Percentiles rank a stretch among this genome's conserved stretches.
Conservation (phyloP, 2,329 filamentous ascomycete species). For the Clarireedia paspali region DNA sequence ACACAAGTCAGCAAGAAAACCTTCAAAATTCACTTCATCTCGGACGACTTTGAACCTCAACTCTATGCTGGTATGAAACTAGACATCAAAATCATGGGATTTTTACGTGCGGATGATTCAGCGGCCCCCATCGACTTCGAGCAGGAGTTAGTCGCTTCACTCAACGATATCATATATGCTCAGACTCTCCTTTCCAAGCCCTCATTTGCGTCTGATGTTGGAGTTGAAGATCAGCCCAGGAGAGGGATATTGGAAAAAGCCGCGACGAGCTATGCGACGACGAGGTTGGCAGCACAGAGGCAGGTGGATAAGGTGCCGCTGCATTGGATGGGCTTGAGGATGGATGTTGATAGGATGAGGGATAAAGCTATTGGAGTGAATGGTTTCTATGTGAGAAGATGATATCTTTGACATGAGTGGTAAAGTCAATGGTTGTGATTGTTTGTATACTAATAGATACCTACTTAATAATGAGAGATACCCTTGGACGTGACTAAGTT, state of each 20-base stretch:
- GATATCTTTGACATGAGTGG: neutral
- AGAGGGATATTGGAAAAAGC: conserved; percentile 32
- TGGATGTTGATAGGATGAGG: conserved; percentile 36
- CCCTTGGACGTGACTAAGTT: no score
- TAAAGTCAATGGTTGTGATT: no score
- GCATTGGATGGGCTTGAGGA: conserved; percentile 51
- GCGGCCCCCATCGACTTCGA: conserved; percentile 27
- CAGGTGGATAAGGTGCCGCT: conserved; percentile 51
- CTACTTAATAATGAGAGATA: no score
- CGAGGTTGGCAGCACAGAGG: conserved; percentile 43
- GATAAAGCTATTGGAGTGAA: conserved; percentile 34
- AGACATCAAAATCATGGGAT: conserved; percentile 52
- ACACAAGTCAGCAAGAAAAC: conserved; percentile 42
- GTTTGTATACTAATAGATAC: no score
- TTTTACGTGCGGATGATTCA: conserved; percentile 37
- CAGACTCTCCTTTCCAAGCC: conserved; percentile 32
- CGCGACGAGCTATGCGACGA: conserved; percentile 39
- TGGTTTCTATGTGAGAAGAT: conserved; percentile 32
- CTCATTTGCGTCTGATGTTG: conserved; percentile 32
- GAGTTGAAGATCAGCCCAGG: conserved; percentile 29
- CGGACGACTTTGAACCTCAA: conserved; percentile 37
- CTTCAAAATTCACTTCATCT: conserved; percentile 45
- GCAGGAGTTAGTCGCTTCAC: conserved; percentile 32
- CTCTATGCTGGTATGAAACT: conserved; percentile 39
- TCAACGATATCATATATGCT: conserved; percentile 32